These are phyloP conservation scores for Hypomyces rosellus DNA, from an alignment of 2,329 filamentous ascomycete genomes.

Conservation along the genomic window DNA sequence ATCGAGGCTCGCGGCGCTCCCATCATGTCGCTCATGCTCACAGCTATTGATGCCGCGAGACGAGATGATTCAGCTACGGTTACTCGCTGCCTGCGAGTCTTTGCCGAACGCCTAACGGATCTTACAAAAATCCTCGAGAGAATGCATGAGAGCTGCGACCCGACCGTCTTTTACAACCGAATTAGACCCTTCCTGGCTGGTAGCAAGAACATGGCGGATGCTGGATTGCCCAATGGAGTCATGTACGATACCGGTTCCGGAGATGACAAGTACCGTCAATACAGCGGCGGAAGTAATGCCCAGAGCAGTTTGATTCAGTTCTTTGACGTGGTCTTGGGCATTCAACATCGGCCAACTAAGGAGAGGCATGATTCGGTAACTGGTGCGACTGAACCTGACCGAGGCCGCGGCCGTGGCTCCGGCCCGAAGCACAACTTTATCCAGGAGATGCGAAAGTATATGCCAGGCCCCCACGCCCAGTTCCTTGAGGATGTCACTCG, in stretches of 20 bases:
- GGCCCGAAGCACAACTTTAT: constrained; percentile 70
- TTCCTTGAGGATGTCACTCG: constrained; percentile 76
- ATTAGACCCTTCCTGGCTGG: constrained; percentile 95
- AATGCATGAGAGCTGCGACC: constrained; percentile 95
- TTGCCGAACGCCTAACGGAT: constrained; percentile 85
- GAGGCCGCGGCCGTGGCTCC: constrained; percentile 31
- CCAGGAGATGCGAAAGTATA: constrained; percentile 92
- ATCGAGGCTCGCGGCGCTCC: constrained; percentile 90
- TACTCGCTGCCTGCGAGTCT: constrained; percentile 66
- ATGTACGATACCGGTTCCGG: constrained; percentile 77
- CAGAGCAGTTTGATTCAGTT: constrained; percentile 97
- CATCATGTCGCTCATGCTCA: constrained; percentile 81
- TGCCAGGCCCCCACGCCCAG: constrained; percentile 86
- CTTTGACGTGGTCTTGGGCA: constrained; percentile 85
- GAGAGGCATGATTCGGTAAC: constrained; percentile 48
- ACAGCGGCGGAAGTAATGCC: constrained; percentile 90
- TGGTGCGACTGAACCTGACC: constrained; percentile 31
- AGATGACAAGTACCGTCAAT: constrained; percentile 67
- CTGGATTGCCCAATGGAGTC: constrained; percentile 80
- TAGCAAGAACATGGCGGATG: constrained; percentile 96
- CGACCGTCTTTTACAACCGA: constrained; percentile 88
- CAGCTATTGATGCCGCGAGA: constrained; percentile 75
- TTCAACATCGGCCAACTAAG: constrained; percentile 87
- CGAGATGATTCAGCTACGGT: constrained; percentile 64
- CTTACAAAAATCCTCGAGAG: constrained; percentile 70